These are phyloP conservation scores for Epithele typhae DNA, from an alignment of 768 basidiomycete species.

Conservation along the genomic window DNA sequence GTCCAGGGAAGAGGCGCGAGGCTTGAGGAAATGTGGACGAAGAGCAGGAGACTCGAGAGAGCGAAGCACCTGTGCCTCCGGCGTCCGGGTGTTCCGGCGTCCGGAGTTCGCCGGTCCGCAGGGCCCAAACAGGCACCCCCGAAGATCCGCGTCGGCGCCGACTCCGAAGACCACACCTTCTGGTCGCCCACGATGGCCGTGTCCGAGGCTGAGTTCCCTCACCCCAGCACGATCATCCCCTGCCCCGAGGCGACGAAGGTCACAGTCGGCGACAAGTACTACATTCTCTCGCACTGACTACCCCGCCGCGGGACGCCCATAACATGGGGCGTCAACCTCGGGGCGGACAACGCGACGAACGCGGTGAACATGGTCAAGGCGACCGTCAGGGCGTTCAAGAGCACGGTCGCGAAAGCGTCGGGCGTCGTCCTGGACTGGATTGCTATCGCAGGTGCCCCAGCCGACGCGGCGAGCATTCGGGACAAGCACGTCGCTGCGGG, in stretches of 20 bases:
- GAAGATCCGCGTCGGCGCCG: too few species aligned
- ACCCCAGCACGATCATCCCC: slow-evolving; percentile 42
- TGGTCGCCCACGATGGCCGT: slow-evolving; percentile 37
- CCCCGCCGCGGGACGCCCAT: slow-evolving; percentile 57
- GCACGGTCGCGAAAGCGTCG: background rate
- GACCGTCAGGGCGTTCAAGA: background rate
- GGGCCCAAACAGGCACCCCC: too few species aligned
- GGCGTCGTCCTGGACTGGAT: background rate
- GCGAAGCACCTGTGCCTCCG: too few species aligned
- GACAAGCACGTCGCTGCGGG: slow-evolving; percentile 23
- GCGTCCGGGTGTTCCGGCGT: too few species aligned
- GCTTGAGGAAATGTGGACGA: too few species aligned
- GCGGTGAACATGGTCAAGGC: slow-evolving; percentile 19
- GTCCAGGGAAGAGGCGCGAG: too few species aligned
- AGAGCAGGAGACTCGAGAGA: too few species aligned
- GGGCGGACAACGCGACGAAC: slow-evolving; percentile 24
- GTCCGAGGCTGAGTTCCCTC: slow-evolving; percentile 43
- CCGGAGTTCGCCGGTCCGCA: too few species aligned
- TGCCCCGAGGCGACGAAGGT: slow-evolving; percentile 62
- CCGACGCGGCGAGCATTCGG: background rate
- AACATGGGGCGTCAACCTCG: slow-evolving; percentile 62
- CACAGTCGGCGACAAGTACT: slow-evolving; percentile 51
- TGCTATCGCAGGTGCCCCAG: background rate
- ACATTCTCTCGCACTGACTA: slow-evolving; percentile 44
- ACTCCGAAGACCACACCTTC: slow-evolving; percentile 55